A percentile compares a stretch with the other conserved stretches of the same genome.
phyloP scores from a whole-genome alignment of 805 yeast species.

The Lipomyces orientalis region DNA sequence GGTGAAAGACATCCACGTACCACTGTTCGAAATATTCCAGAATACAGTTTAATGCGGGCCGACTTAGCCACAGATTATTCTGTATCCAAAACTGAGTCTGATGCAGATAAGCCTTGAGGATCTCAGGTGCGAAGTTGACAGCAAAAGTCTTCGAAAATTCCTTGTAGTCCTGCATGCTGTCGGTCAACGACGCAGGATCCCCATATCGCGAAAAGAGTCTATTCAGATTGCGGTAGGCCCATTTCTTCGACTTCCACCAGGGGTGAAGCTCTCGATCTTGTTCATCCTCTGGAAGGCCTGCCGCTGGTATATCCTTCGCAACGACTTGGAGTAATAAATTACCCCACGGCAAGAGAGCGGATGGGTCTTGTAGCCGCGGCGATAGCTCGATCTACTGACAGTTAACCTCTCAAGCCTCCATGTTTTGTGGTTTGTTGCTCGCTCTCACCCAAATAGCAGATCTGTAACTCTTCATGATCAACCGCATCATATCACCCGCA shows the following conservation, averaged over 20 bases:
- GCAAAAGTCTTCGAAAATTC: slow-evolving; percentile 63
- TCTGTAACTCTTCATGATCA: slow-evolving; percentile 76
- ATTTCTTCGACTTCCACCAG: slow-evolving; percentile 81
- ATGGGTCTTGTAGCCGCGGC: slow-evolving; percentile 59
- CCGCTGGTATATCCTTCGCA: slow-evolving; percentile 61
- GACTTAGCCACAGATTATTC: slow-evolving; percentile 69
- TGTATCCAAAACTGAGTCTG: slow-evolving; percentile 78
- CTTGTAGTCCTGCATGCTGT: slow-evolving; percentile 55
- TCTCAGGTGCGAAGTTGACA: slow-evolving; percentile 70
- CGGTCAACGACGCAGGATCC: slow-evolving; percentile 26
- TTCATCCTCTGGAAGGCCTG: slow-evolving; percentile 57
- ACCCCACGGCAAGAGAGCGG: slow-evolving; percentile 69
- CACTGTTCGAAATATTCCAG: slow-evolving; percentile 31
- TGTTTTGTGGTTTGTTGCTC: not conserved
- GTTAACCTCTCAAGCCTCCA: not conserved
- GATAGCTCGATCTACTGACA: slow-evolving; percentile 67
- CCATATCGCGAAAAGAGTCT: slow-evolving; percentile 60
- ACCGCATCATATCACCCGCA: slow-evolving; percentile 75
- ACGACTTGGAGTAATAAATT: slow-evolving; percentile 74
- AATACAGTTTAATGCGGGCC: slow-evolving; percentile 66
- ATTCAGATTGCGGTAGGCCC: slow-evolving; percentile 82
- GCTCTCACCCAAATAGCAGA: slow-evolving; percentile 57
- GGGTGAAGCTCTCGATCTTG: slow-evolving; percentile 59
- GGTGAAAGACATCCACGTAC: not conserved
- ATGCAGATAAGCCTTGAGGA: slow-evolving; percentile 65